Evolutionary conservation across 192 early-diverging fungal species (phyloP), one percentile per base, ranked within the genome.

Genomic region (Ramicandelaber brevisporus): DNA sequence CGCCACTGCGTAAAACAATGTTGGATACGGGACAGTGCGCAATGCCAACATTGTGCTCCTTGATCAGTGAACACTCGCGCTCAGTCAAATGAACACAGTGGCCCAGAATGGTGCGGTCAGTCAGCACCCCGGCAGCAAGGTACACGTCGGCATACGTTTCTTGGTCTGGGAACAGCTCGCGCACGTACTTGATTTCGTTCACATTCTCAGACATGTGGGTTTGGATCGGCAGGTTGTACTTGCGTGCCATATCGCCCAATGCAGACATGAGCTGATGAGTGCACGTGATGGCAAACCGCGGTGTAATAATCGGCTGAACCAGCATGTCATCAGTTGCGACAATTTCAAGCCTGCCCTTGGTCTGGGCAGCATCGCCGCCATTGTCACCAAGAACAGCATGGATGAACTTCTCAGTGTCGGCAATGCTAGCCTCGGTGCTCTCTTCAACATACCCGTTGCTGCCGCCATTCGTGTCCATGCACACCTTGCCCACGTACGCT

Each of bases 381-480:
- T 37, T 20, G 23, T 21, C 33, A 12, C 35, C 42, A 29, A 66
- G 26, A 1, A 65, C 58, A 6, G 67, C 59, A 20, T 61, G 46
- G 20, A 82, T 53, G 35, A 78, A 78, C 14, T 51, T 41, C 11
- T 55, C 48, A 0, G 82, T 96, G 13, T 63, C 59, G 8, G 50
- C 34, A 16, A 89, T 36, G 37, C 64, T 73, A 12, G 55, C 44
- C 17, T 68, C 57, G 4, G 71, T 73, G 11, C 55, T 43, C 46
- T 92, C 83, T 14, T 63, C 43, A 47, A 84, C 78, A 40, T 61
- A 71, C 19, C 69, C 61, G 14, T 83, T 81, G 1, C 63, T 46
- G n/a, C n/a, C n/a, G n/a, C n/a, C n/a, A 43, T 88, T 83, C 34
- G 69, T 54, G 49, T 89, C 83, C 90, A 96, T 96, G 60, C 80